These are phyloP conservation scores for Trichothecium roseum DNA, from an alignment of 2,329 filamentous ascomycete species.

Conservation along the genomic window DNA sequence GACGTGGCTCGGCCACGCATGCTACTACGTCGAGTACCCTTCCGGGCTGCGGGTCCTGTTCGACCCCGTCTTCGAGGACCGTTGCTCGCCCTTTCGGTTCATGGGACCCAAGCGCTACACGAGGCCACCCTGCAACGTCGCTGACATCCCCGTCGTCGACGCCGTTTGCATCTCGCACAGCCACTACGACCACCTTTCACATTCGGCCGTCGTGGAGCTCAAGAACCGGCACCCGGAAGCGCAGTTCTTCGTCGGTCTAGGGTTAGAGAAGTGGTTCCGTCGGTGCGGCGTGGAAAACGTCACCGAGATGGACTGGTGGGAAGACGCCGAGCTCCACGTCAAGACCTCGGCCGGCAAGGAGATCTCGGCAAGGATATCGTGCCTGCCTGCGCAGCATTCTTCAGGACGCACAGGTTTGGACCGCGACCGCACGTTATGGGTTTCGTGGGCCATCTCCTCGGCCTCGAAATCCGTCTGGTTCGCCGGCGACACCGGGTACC, in stretches of 20 bases:
- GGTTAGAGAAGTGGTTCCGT: conserved; percentile 74
- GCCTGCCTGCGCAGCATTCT: conserved; percentile 77
- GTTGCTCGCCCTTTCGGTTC: conserved; percentile 67
- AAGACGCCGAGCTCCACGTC: conserved; percentile 64
- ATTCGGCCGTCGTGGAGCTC: conserved; percentile 63
- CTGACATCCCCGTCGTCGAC: conserved; percentile 68
- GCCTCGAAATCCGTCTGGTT: conserved; percentile 71
- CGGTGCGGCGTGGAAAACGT: conserved; percentile 61
- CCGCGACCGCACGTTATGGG: conserved; percentile 71
- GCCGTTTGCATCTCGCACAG: conserved; percentile 77
- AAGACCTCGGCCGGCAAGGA: conserved; percentile 16
- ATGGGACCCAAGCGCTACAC: conserved; percentile 71
- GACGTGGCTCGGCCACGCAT: conserved; percentile 93
- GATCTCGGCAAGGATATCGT: conserved; percentile 64
- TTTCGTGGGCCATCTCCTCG: conserved; percentile 73
- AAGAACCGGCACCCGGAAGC: conserved; percentile 61
- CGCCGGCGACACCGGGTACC: conserved; percentile 84
- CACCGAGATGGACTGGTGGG: conserved; percentile 94
- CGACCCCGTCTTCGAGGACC: conserved; percentile 84
- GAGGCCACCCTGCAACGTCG: conserved; percentile 61
- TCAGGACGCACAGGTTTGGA: conserved; percentile 61
- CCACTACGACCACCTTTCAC: conserved; percentile 87
- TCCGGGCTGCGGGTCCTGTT: conserved; percentile 80
- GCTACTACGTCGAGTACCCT: conserved; percentile 86
- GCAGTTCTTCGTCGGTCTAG: conserved; percentile 81